Evolutionary conservation across 768 basidiomycete genomes (phyloP).

Genomic region (Coprinellus aureogranulatus): DNA sequence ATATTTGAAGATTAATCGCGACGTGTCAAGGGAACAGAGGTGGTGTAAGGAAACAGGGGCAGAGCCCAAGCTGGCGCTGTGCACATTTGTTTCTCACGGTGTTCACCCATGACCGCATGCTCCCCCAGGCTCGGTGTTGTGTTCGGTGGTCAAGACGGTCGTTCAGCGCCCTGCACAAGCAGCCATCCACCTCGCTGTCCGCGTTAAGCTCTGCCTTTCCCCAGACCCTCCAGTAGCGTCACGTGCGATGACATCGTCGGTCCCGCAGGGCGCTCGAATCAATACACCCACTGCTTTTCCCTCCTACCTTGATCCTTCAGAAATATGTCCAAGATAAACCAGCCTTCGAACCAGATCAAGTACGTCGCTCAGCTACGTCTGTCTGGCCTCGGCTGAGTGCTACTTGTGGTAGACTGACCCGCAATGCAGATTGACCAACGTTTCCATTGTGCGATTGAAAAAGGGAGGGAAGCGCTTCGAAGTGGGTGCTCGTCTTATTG

Average conservation of each 20-base stretch:
- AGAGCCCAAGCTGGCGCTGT: too few species aligned
- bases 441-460: slow-evolving; percentile 92
- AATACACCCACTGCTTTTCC: not conserved
- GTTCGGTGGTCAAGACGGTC: slow-evolving; percentile 17
- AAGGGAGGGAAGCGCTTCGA: slow-evolving; percentile 98
- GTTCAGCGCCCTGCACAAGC: too few species aligned
- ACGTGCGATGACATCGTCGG: not conserved
- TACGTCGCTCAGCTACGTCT: slow-evolving; percentile 22
- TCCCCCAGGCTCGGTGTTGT: slow-evolving; percentile 5
- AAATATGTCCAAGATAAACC: slow-evolving; percentile 58
- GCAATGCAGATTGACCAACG: slow-evolving; percentile 80
- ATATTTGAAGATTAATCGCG: slow-evolving; percentile 36
- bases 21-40: not conserved
- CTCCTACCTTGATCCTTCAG: not conserved
- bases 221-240: not conserved
- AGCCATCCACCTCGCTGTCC: too few species aligned
- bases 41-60: slow-evolving; percentile 1
- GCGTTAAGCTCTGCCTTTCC: not conserved
- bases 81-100: too few species aligned
- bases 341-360: slow-evolving; percentile 92
- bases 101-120: not conserved
- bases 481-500: slow-evolving; percentile 39
- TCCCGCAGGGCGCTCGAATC: not conserved
- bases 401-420: slow-evolving; percentile 12
- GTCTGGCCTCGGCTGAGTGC: not conserved